Percentiles rank a stretch among this genome's conserved stretches.
These are phyloP conservation scores for Brachypodium distachyon DNA, from an alignment of 202 grass and related monocot species.

Conservation along the genomic window DNA sequence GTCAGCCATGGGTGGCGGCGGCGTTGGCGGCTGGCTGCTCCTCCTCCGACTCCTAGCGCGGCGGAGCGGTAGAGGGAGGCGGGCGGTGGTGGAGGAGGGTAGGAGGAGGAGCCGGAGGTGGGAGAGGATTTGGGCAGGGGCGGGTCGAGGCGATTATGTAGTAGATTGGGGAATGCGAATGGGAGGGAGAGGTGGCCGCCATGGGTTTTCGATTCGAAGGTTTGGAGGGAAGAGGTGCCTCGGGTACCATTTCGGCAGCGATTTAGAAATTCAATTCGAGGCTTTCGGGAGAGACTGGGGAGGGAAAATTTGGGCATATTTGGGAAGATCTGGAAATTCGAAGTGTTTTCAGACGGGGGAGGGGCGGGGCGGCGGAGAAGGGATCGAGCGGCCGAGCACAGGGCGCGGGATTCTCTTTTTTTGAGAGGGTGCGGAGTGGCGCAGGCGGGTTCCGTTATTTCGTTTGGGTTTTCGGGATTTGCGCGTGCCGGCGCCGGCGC, in stretches of 20 bases:
- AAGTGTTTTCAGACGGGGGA: not conserved
- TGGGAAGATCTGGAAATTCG: not conserved
- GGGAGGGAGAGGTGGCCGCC: constrained; percentile 35
- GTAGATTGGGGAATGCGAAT: not conserved
- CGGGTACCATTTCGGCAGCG: not conserved
- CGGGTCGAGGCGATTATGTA: not conserved
- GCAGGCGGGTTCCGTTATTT: not conserved
- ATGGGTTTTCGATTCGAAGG: constrained; percentile 35
- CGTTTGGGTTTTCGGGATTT: not conserved
- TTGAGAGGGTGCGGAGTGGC: not conserved
- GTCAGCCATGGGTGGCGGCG: constrained; percentile 21
- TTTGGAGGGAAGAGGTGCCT: constrained; percentile 2
- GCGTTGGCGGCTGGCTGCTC: not conserved
- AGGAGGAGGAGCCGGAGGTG: not conserved
- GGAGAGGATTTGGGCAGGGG: not conserved
- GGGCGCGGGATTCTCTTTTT: constrained; percentile 16
- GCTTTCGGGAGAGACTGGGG: not conserved
- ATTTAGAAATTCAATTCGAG: constrained; percentile 10
- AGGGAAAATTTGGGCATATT: not conserved
- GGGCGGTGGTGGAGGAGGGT: constrained; percentile 1
- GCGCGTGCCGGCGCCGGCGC: not conserved
- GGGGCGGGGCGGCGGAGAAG: not conserved
- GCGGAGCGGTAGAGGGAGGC: not conserved
- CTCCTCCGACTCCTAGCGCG: constrained; percentile 19
- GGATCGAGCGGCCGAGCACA: not conserved